Evolutionary conservation across 176 grass and related monocot species (phyloP), one percentile per base, ranked within the genome.

Genomic region (Bolboschoenus planiculmis): DNA sequence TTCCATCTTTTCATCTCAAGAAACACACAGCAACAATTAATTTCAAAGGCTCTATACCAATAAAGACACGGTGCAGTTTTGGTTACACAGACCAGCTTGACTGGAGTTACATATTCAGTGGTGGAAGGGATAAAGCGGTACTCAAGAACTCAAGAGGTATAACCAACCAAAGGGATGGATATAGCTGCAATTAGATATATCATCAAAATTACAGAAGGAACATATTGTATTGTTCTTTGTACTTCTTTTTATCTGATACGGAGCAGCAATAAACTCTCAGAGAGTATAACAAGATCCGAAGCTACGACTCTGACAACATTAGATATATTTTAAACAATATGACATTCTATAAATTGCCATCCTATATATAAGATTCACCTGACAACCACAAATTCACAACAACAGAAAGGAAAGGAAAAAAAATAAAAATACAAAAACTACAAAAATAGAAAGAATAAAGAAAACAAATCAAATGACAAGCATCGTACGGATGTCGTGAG

Each of bases 401-500:
- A 42, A 54, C 48, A 18, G 48, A 33, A 55, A 2, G 5, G 39
- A 7, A 30, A 48, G 43, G 23, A 62, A 59, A 81, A 30, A 30
- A 79, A 56, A 21, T 21, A 39, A n/a, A 56, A 16, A 58, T 33
- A 80, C 29, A 80, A 58, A 5, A 53, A 23, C 29, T 2, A 15
- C 18, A 56, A 39, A 60, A 7, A 42, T 3, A 42, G 2, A 61
- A 61, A 80, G 4, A 56, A 24, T 5, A 39, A 37, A 39, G 34
- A 21, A 80, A 61, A 66, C 65, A 81, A 33, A 64, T 93, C 86
- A 99, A 58, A 95, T 95, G 83, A 88, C 96, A 73, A 99, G 72
- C 87, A 99, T 95, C 35, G 96, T 99, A 78, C 92, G 89, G 71
- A 99, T 95, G 73, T 99, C 92, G 37, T 89, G 87, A 20, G 96